Evolutionary conservation across 257 asterid genomes (phyloP).

Genomic region (Penstemon davidsonii): DNA sequence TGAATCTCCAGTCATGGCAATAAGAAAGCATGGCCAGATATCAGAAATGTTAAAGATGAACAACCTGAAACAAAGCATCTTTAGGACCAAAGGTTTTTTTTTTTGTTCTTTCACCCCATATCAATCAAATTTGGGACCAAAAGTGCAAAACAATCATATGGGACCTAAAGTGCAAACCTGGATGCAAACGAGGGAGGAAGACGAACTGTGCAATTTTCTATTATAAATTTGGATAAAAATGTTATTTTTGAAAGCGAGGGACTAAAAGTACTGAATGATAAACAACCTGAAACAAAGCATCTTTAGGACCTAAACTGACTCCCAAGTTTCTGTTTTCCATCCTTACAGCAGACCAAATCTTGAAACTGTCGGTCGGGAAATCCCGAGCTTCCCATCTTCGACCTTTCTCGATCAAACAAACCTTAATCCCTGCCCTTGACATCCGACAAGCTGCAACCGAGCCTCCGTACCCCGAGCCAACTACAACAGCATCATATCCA

Average conservation of each 20-base stretch:
- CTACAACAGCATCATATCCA: slow-evolving; percentile 54
- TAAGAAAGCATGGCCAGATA: too few relatives aligned
- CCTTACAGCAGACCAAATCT: slow-evolving; percentile 40
- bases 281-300: slow-evolving; percentile 53
- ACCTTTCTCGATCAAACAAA: slow-evolving; percentile 62
- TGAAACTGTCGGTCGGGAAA: slow-evolving; percentile 41
- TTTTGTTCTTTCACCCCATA: too few relatives aligned
- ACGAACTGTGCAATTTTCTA: too few relatives aligned
- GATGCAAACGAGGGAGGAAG: too few relatives aligned
- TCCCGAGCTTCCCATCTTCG: slow-evolving; percentile 50
- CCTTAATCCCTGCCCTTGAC: slow-evolving; percentile 54
- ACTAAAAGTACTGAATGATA: not conserved
- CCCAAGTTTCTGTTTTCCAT: slow-evolving; percentile 39
- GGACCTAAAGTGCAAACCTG: too few relatives aligned
- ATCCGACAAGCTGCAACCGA: slow-evolving; percentile 61
- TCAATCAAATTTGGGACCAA: too few relatives aligned
- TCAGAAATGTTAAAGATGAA: not conserved
- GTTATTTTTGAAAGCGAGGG: too few relatives aligned
- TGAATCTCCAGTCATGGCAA: not conserved
- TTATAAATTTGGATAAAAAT: too few relatives aligned
- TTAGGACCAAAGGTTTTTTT: too few relatives aligned
- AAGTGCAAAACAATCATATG: too few relatives aligned
- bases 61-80: slow-evolving; percentile 54
- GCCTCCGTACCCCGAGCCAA: slow-evolving; percentile 67
- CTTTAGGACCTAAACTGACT: slow-evolving; percentile 41